Base-by-base conservation (phyloP, 2,329 filamentous ascomycete species). In the Teratosphaeriaceae sp. region DNA sequence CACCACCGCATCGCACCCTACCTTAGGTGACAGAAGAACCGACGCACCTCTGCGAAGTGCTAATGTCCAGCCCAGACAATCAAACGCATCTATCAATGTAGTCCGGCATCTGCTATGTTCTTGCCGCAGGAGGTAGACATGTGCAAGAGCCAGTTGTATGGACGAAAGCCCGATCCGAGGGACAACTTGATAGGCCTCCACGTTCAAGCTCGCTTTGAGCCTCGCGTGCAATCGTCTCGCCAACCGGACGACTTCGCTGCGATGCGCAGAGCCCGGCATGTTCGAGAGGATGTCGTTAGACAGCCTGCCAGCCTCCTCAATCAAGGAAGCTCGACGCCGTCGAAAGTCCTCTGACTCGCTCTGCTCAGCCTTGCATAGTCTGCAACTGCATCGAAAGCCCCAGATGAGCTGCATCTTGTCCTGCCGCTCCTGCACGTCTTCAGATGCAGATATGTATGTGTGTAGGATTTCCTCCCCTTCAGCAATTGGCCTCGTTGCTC, bases 391-490 rank as follows among this genome's bases (percentile, higher is more conserved):
- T 15, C 27, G n/a, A 26, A 46, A 46, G 9, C 26, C 34, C 44
- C 44, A 46, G 6, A 34, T 20, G 18, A 20, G 15, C 9, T 34
- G 6, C 31, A 34, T 34, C 5, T 18, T n/a, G 15, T 3, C 12
- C 5, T 34, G 31, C 4, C 31, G 31, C 9, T 5, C 31, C 15
- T 3, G 5, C 15, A 34, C 31, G 12, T 20, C 31, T 9, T 18
- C 3, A n/a, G 31, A 13, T 6, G 31, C 15, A 5, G 12, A 5
- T 7, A 34, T 18, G 31, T 34, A 34, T 3, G 31, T 4, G 5
- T 34, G 31, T 5, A 34, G n/a, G 6, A 80, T 50, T 53, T 80
- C 75, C 0, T 72, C 67, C 21, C 62, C 61, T 0, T 67, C 48
- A 0, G 62, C 48, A 0, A 79, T 55, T 30, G 73, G 65, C 9